A percentile compares a stretch with the other conserved stretches of the same genome.
These are phyloP conservation scores for Corymbia citriodora DNA, from an alignment of 441 rosid species.

Conservation along the genomic window DNA sequence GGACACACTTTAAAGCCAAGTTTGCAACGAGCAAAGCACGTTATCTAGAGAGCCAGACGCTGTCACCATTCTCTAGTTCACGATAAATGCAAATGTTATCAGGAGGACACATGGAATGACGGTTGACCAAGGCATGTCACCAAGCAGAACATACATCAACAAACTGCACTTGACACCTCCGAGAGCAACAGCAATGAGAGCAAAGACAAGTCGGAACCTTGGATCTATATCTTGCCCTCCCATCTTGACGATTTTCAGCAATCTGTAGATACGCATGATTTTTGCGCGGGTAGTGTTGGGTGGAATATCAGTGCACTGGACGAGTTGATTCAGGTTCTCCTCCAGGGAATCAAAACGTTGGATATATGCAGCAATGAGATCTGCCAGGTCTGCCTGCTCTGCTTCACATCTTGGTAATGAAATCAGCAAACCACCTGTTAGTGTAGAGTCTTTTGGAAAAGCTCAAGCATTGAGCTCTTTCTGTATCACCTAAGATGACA, in stretches of 20 bases:
- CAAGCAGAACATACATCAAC: not conserved
- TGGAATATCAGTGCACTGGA: not conserved
- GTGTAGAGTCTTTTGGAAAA: not conserved
- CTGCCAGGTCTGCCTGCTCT: not conserved
- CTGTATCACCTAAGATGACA: not conserved
- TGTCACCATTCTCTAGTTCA: no score
- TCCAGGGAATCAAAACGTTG: not conserved
- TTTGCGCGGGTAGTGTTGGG: not conserved
- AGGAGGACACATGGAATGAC: not conserved
- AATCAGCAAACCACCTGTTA: not conserved
- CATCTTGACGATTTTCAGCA: not conserved
- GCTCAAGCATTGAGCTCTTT: not conserved
- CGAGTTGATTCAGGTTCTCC: not conserved
- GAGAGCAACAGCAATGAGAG: not conserved
- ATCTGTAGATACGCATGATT: not conserved
- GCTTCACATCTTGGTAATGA: not conserved
- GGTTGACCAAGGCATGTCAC: not conserved
- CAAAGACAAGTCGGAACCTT: not conserved
- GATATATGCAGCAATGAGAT: not conserved
- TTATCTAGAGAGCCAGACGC: fast-evolving
- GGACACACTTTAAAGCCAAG: no score
- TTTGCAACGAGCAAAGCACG: no score
- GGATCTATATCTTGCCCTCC: not conserved
- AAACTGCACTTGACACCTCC: not conserved
- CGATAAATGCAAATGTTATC: not conserved